A percentile compares a stretch with the other conserved stretches of the same genome.
Evolutionary conservation across 2,329 filamentous ascomycete genomes (phyloP).

Genomic region (Neonectria coccinea): DNA sequence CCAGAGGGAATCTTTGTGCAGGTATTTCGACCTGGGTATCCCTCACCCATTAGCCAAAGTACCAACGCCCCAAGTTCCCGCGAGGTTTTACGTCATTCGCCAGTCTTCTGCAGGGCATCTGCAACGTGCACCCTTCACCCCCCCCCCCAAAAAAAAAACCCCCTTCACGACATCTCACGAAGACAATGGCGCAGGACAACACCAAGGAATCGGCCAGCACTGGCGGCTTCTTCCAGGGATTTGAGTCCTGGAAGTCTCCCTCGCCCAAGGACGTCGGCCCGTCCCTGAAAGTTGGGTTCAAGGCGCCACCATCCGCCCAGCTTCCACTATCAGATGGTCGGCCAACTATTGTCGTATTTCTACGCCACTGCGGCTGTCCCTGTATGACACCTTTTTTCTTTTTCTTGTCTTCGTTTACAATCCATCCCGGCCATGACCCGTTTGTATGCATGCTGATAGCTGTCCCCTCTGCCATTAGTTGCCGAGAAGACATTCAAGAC

Average conservation of each 20-base stretch:
- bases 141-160: not conserved
- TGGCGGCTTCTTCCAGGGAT: constrained; percentile 51
- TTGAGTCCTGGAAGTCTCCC: constrained; percentile 56
- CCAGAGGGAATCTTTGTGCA: not conserved
- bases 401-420: too few relatives aligned
- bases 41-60: not conserved
- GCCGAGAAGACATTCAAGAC: constrained; percentile 74
- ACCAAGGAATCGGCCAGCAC: constrained; percentile 22
- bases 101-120: not conserved
- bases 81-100: not conserved
- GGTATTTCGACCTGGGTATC: not conserved
- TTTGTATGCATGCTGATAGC: not conserved
- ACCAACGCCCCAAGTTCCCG: not conserved
- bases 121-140: not conserved
- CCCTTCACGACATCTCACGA: not conserved
- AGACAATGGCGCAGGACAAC: constrained; percentile 35
- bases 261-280: constrained; percentile 57
- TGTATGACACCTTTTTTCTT: constrained; percentile 60
- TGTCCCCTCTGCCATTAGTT: constrained; percentile 56
- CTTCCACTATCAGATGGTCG: constrained; percentile 66
- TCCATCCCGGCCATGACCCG: too few relatives aligned
- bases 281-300: constrained; percentile 63
- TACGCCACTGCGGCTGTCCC: constrained; percentile 80
- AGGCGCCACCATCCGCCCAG: constrained; percentile 66
- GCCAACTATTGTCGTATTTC: constrained; percentile 73